These are phyloP conservation scores for Pseudotsuga menziesii DNA, from an alignment of 75 land plant species.

Conservation along the genomic window DNA sequence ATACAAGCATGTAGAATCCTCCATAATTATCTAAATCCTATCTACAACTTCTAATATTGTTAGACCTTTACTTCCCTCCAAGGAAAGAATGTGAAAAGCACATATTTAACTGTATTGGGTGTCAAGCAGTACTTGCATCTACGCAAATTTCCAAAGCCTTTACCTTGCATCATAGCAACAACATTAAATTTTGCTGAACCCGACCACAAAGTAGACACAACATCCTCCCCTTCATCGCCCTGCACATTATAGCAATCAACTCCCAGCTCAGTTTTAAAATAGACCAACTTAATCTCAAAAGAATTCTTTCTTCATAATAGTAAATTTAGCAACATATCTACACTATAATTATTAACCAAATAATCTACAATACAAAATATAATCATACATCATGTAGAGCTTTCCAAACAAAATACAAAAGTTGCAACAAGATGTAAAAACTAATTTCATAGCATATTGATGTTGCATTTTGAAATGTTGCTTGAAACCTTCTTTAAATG, in stretches of 20 bases:
- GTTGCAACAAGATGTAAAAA: no score
- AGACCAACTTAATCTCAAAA: neutral
- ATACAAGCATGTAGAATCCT: no score
- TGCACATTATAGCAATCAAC: slow-evolving; percentile 11
- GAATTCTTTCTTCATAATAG: neutral
- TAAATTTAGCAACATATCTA: neutral
- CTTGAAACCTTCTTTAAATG: no score
- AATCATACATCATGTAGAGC: neutral
- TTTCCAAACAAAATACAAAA: neutral
- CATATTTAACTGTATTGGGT: slow-evolving; percentile 97
- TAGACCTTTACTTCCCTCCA: slow-evolving; percentile 78
- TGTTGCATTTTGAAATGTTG: no score
- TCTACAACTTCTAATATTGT: slow-evolving; percentile 83
- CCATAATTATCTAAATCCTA: no score
- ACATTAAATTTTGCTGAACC: slow-evolving; percentile 92
- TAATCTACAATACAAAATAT: no score
- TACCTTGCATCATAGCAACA: slow-evolving; percentile 74
- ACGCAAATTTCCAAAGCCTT: slow-evolving; percentile 54
- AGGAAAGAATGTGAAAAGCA: slow-evolving; percentile 95
- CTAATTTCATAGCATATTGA: no score
- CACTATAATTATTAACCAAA: neutral
- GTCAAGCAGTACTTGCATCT: slow-evolving; percentile 73
- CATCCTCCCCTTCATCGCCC: slow-evolving; percentile 58
- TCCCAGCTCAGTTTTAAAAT: neutral
- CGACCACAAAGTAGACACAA: slow-evolving; percentile 61